Conservation (phyloP, 1,139 yeast genomes). For the Yamadazyma blattariae region DNA sequence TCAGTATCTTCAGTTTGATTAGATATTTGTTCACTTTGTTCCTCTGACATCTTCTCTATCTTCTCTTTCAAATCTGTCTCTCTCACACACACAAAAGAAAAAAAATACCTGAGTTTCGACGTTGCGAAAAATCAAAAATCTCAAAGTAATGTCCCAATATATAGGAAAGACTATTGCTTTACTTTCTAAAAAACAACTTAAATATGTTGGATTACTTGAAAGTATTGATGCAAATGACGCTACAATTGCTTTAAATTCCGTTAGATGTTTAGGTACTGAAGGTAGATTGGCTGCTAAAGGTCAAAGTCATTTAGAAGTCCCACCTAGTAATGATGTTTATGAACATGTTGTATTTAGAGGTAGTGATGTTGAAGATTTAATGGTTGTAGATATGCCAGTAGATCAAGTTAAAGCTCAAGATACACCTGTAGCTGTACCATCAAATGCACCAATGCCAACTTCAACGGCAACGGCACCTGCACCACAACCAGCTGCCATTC, state of each 20-base stretch:
- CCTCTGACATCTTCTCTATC: constrained; percentile 1
- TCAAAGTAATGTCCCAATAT: constrained; percentile 76
- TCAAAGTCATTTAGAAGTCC: constrained; percentile 68
- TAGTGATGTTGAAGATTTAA: constrained; percentile 85
- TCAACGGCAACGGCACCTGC: constrained; percentile 10
- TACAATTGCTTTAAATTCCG: constrained; percentile 81
- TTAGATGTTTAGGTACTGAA: constrained; percentile 89
- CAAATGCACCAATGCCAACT: constrained; percentile 3
- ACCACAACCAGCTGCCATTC: constrained; percentile 10
- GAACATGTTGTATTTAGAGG: constrained; percentile 88
- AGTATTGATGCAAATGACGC: constrained; percentile 89
- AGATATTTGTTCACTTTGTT: background rate
- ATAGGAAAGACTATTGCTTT: constrained; percentile 91
- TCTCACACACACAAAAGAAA: background rate
- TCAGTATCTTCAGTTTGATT: background rate
- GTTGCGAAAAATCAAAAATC: constrained; percentile 3
- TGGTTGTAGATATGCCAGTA: constrained; percentile 69
- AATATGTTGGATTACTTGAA: constrained; percentile 85
- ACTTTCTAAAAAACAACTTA: constrained; percentile 82
- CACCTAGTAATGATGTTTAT: constrained; percentile 70
- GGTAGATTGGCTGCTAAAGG: constrained; percentile 65
- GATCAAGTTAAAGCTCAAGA: constrained; percentile 48
- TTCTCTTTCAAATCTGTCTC: too few relatives aligned
- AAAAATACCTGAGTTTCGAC: too few relatives aligned
- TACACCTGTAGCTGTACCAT: constrained; percentile 2